Evolutionary conservation across 2,329 filamentous ascomycete genomes (phyloP).

Genomic region (Dactylellina leptospora): DNA sequence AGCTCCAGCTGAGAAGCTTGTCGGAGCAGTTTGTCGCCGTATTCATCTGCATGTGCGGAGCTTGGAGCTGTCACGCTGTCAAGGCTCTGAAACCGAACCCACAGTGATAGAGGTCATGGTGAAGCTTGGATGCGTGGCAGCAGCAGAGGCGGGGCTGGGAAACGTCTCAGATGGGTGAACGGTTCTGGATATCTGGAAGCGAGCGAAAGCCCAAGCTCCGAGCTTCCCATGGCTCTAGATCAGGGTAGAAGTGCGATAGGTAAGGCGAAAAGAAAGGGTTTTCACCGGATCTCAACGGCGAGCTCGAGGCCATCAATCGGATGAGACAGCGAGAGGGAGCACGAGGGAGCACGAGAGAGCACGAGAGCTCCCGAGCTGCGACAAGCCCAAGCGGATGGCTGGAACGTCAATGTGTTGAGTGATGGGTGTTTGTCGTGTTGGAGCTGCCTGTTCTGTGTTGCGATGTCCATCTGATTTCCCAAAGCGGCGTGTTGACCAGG

Average conservation of each 20-base stretch:
- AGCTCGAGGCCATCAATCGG: neutral
- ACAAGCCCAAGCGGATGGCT: neutral
- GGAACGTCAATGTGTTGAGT: constrained; percentile 19
- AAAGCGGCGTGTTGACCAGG: constrained; percentile 22
- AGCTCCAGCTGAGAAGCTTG: constrained; percentile 7
- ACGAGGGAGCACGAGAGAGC: too few species aligned
- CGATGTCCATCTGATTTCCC: constrained; percentile 23
- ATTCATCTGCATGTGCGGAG: constrained; percentile 19
- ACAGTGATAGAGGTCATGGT: constrained; percentile 34
- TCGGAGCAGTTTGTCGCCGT: constrained; percentile 13
- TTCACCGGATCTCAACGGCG: neutral
- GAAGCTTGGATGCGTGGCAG: constrained; percentile 15
- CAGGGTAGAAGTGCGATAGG: neutral
- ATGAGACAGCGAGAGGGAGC: neutral
- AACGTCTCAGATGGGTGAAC: constrained; percentile 3
- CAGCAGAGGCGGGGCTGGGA: constrained; percentile 8
- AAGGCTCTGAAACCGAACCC: constrained; percentile 25
- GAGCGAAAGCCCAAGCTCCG: constrained; percentile 4
- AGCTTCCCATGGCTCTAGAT: neutral
- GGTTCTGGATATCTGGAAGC: constrained; percentile 30
- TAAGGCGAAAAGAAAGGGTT: neutral
- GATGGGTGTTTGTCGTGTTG: constrained; percentile 2
- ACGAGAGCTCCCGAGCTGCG: neutral
- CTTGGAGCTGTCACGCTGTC: constrained; percentile 31
- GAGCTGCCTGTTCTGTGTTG: constrained; percentile 2